Conservation (phyloP, 2,329 filamentous ascomycete species). For the Colletotrichum trifolii region DNA sequence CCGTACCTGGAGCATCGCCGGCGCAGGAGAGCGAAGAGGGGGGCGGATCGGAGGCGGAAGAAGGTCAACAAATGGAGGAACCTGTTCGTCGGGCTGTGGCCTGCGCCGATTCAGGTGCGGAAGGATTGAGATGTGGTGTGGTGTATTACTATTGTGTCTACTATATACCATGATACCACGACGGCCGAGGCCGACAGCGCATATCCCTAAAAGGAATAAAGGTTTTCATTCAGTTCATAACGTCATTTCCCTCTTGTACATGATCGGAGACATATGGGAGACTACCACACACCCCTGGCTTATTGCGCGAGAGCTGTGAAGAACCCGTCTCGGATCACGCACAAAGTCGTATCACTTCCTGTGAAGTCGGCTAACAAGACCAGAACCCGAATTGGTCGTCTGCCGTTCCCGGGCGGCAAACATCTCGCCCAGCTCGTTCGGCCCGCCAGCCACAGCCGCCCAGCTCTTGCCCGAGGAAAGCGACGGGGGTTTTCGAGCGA, state of each 20-base stretch:
- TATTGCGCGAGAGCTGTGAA: too few species aligned
- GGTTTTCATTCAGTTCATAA: too few species aligned
- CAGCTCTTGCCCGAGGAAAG: constrained; percentile 51
- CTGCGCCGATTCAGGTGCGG: constrained; percentile 2
- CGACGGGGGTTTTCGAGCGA: constrained; percentile 43
- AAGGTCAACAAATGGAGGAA: not conserved
- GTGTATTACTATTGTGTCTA: too few species aligned
- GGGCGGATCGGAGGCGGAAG: not conserved
- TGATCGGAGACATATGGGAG: too few species aligned
- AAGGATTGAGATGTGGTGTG: too few species aligned
- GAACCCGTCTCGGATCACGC: too few species aligned
- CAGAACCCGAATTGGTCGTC: too few species aligned
- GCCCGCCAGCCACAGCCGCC: constrained; percentile 50
- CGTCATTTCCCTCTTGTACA: too few species aligned
- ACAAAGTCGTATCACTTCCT: too few species aligned
- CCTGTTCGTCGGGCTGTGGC: constrained; percentile 5
- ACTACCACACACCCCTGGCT: too few species aligned
- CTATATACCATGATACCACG: constrained; percentile 5
- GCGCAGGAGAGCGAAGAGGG: constrained; percentile 5
- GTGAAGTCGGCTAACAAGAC: too few species aligned
- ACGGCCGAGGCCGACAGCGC: not conserved
- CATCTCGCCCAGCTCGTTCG: constrained; percentile 27
- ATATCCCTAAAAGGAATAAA: too few species aligned
- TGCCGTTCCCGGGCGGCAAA: not conserved
- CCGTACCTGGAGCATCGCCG: constrained; percentile 10